Base-by-base conservation (phyloP, 108 stramenopile genomes). In the Mediolabrus comicus region DNA sequence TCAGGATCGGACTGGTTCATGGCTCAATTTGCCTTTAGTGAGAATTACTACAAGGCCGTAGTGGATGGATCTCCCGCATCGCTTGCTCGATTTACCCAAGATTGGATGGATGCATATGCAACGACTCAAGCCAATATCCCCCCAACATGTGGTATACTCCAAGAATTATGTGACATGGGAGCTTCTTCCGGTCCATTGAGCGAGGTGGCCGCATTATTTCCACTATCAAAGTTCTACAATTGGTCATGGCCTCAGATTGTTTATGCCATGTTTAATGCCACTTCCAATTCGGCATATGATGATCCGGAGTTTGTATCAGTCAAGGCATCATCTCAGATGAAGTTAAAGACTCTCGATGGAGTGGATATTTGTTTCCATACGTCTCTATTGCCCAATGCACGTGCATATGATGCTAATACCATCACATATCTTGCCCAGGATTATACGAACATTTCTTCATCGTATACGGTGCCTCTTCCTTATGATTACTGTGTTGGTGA, bases 101-200 rank as follows among this genome's bases (percentile, higher is more conserved):
- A 16, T 41, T 58, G 57, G 57, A 58, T 58, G 57, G 17, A 58
- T 58, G 57, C 57, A 16, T 58, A 58, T 19, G 46, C 46, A 6
- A 49, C 46, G 7, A 49, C 46, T 49, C 46, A 49, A 49, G 19
- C 46, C 46, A 24, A 49, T 22, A 49, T 49, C n/a, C 46, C 22
- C 2, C 22, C 1, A 0, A 49, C 4, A 8, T 49, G 46, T 22
- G 46, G 22, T 6, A 22, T 24, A 22, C 46, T 49, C 16, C 46
- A 49, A 24, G 4, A 0, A 0, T 49, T 49, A 3, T 49, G 46
- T 8, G 46, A 49, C 17, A 22, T 46, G 46, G 22, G 22, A 22
- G 1, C 16, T 17, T 43, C 41, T 17, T 1, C 16, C 41, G 46
- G 46, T 0, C 19, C 43, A 24, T 8, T 49, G 19, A 1, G 19